Base-by-base conservation (phyloP, 495 filamentous ascomycete species). In the Xylaria cubensis region DNA sequence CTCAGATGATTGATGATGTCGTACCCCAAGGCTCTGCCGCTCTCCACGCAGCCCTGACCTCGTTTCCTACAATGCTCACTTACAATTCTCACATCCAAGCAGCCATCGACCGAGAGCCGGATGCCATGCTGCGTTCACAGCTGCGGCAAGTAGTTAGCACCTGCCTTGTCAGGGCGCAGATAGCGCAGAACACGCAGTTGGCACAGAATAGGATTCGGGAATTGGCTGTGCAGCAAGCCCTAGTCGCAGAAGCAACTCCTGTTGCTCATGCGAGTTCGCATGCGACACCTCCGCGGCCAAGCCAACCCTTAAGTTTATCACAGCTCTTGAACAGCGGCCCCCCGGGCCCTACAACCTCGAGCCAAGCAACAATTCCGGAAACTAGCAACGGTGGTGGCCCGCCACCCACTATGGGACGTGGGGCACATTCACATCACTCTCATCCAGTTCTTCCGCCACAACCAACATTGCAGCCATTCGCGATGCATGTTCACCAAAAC, bases 31-130 rank as follows among this genome's bases (percentile, higher is more conserved):
- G 87, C 7, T 81, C 79, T 7, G 73, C 78, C 6, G 77, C 79
- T 29, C 74, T 89, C 39, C 77, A 80, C 24, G 80, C 84, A 26
- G 82, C 82, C n/a, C 72, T 89, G 24, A 67, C 74, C 19, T 73
- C 75, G 2, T 82, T 86, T 67, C 86, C 86, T 4, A 78, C 78
- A 10, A 84, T 88, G 48, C 75, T 86, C 10, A 74, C 76, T 0
- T 80, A 81, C 56, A 82, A 83, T 21, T 67, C 64, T 29, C 79
- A 82, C 69, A 78, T 86, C 6, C 81, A 84, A 71, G 68, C 77
- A 1, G 78, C 79, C 9, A 86, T 87, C 41, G 82, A 84, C 69
- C 78, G 80, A 19, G 81, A 83, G 59, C 71, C 80, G 1, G 84
- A 81, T 67, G 77, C 81, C 0, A 74, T 84, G 8, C 56, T 78